Conservation (phyloP, 208 protist genomes). For the Sergeia podlipaevii region DNA sequence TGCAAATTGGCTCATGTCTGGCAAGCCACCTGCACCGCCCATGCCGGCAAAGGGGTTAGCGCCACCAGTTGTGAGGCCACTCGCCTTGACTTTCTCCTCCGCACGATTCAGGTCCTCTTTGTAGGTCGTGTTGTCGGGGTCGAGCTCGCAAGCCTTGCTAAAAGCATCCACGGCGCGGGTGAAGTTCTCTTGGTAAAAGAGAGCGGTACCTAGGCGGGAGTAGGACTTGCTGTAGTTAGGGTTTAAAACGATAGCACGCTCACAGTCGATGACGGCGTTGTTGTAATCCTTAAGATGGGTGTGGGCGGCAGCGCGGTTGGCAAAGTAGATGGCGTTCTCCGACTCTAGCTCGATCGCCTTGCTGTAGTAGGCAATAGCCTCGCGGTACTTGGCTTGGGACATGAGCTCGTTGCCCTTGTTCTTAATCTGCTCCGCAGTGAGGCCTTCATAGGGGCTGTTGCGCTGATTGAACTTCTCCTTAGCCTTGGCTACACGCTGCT, state of each 20-base stretch:
- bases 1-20: conserved; percentile 72
- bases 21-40: conserved; percentile 44
- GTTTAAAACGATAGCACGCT: conserved; percentile 83
- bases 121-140: conserved; percentile 90
- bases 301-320: conserved; percentile 90
- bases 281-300: conserved; percentile 91
- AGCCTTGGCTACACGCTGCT: conserved; percentile 72
- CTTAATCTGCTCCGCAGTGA: conserved; percentile 91
- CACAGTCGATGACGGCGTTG: conserved; percentile 86
- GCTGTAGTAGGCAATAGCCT: conserved; percentile 91
- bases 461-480: conserved; percentile 85
- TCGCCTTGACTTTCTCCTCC: conserved; percentile 67
- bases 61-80: conserved; percentile 20
- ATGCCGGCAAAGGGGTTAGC: conserved; percentile 28
- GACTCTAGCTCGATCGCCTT: conserved; percentile 92
- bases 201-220: conserved; percentile 83
- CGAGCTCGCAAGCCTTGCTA: conserved; percentile 85
- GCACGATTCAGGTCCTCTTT: conserved; percentile 89
- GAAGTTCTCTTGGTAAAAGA: conserved; percentile 91
- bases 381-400: conserved; percentile 89
- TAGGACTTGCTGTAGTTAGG: conserved; percentile 90
- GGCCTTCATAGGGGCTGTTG: conserved; percentile 90
- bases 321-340: conserved; percentile 87
- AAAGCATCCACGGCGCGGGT: conserved; percentile 82
- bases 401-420: conserved; percentile 92